phyloP scores from a whole-genome alignment of 1,284 basidiomycete species.

The Entoloma clypeatum region DNA sequence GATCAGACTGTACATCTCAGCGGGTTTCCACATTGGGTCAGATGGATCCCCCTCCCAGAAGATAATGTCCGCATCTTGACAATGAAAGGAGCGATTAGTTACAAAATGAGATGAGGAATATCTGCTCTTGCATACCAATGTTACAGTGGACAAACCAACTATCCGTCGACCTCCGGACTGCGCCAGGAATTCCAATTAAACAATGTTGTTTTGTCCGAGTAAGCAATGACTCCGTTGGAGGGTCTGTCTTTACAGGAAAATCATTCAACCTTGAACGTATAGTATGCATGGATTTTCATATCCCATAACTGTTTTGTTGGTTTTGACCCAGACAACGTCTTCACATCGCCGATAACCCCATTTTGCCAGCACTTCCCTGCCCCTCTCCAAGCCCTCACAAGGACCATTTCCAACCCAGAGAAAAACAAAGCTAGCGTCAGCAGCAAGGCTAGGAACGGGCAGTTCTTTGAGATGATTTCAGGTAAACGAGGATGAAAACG shows the following conservation, averaged over 20 bases:
- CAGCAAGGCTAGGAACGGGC: constrained; percentile 80
- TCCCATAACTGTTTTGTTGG: constrained; percentile 76
- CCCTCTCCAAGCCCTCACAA: constrained; percentile 87
- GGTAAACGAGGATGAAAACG: constrained; percentile 75
- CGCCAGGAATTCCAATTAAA: constrained; percentile 97
- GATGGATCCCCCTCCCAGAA: constrained; percentile 87
- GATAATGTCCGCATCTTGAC: constrained; percentile 90
- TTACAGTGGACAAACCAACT: constrained; percentile 98
- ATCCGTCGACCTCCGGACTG: constrained; percentile 91
- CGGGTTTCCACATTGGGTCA: constrained; percentile 83
- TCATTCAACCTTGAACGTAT: constrained; percentile 5
- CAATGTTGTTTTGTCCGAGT: constrained; percentile 94
- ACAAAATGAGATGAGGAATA: not conserved
- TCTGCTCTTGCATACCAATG: constrained; percentile 56
- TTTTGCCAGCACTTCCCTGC: constrained; percentile 84
- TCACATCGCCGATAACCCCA: constrained; percentile 98
- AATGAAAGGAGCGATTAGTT: constrained; percentile 4
- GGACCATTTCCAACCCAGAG: constrained; percentile 95
- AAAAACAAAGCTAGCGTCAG: constrained; percentile 92
- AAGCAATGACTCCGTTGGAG: constrained; percentile 78
- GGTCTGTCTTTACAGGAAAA: constrained; percentile 55
- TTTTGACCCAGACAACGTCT: constrained; percentile 97
- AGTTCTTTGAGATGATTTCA: constrained; percentile 83
- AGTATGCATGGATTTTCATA: constrained; percentile 33
- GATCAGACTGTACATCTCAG: constrained; percentile 92